phyloP scores from a whole-genome alignment of 2,329 filamentous ascomycete species.

The Metarhizium anisopliae region DNA sequence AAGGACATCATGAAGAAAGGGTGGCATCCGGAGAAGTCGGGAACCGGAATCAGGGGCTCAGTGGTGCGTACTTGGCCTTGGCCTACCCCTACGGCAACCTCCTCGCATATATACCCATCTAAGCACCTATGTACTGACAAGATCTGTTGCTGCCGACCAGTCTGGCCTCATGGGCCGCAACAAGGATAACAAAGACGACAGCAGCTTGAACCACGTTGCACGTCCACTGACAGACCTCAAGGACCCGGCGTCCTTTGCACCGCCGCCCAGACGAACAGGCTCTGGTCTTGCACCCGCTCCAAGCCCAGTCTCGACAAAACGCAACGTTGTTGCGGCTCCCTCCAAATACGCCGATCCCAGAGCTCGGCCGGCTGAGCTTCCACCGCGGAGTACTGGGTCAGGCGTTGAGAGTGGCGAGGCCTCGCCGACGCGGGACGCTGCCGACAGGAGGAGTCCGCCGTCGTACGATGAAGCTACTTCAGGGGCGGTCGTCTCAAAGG shows the following conservation, averaged over 20 bases:
- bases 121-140: neutral
- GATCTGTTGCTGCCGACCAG: slow-evolving; percentile 18
- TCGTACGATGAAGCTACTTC: slow-evolving; percentile 17
- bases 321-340: slow-evolving; percentile 20
- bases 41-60: slow-evolving; percentile 24
- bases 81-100: no score
- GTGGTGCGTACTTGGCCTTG: slow-evolving; percentile 29
- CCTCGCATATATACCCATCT: no score
- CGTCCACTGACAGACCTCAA: slow-evolving; percentile 61
- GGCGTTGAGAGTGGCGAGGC: neutral
- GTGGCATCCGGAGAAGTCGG: slow-evolving; percentile 40
- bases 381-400: slow-evolving; percentile 3
- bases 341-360: slow-evolving; percentile 25
- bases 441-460: slow-evolving; percentile 22
- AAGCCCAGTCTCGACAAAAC: slow-evolving; percentile 10
- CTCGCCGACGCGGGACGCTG: slow-evolving; percentile 23
- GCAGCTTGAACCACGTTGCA: slow-evolving; percentile 28
- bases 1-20: slow-evolving; percentile 41
- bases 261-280: slow-evolving; percentile 59
- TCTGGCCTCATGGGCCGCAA: slow-evolving; percentile 36
- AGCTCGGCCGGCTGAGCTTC: slow-evolving; percentile 9
- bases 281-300: slow-evolving; percentile 25
- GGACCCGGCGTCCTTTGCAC: slow-evolving; percentile 70
- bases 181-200: slow-evolving; percentile 20
- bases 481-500: neutral